Evolutionary conservation across 1,139 yeast species (phyloP), one percentile per base, ranked within the genome.

Genomic region (Geotrichum cucujoidarum): DNA sequence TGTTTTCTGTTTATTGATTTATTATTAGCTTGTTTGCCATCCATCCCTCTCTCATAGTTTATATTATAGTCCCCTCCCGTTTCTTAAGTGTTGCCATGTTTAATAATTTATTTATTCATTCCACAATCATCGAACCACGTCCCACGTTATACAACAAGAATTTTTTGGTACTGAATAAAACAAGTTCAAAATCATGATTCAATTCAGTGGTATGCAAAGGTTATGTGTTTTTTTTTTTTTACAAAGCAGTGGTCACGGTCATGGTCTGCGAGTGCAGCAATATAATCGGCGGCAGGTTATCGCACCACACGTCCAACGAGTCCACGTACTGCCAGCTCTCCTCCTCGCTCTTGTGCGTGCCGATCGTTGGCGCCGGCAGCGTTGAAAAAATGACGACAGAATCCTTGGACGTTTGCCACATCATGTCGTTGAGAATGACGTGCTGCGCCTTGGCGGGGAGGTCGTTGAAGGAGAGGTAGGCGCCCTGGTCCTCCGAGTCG

Each of bases 381-480:
- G 97, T 90, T 0, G 96, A 82, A 61, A 92, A 85, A 2, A 92
- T 78, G 7, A 92, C 80, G 0, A 90, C 83, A 1, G 78, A 70
- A 13, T 74, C 71, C 20, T 68, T 66, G 0, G 92, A 83, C 1
- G 81, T 73, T 39, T 74, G 70, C 47, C 69, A 69, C 95, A 92
- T 89, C 57, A 92, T 70, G 55, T 89, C 95, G 62, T 92, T 90
- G 55, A 92, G 70, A 43, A 92, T 83, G 44, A 90, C 67, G 63
- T 90, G 95, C 65, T 92, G 98, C 0, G 95, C 95, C 56, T 81
- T 78, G 3, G 96, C 94, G 0, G 97, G 95, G 20, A 92, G 68
- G 53, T 86, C 92, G 61, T 87, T 85, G 66, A 90, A 90, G 1
- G 84, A 76, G 13, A 80, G 60, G 33, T 61, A 54, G 30, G 53